Base-by-base conservation (phyloP, 805 yeast genomes). In the Blastobotrys attinorum region DNA sequence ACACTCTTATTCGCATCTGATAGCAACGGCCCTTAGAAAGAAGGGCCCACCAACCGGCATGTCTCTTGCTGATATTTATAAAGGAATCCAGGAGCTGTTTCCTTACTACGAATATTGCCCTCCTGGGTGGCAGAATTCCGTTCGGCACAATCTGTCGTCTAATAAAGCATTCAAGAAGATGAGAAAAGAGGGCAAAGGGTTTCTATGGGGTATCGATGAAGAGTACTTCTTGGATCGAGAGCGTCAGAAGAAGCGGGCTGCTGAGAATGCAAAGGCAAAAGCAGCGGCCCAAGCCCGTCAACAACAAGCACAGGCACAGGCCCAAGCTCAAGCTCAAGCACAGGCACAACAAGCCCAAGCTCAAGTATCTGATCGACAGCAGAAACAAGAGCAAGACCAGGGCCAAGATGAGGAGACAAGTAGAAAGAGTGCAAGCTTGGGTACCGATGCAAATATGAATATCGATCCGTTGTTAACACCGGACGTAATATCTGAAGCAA, bases 71-170 rank as follows among this genome's bases (percentile, higher is more conserved):
- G 97, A 89, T 50, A 86, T 92, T 37, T 83, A 87, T 62, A 83
- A 82, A 43, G 85, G 87, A 1, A 88, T 92, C 39, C 83, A 84
- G 61, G 94, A 85, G 36, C 62, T 84, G 10, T 90, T 83, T 63
- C 97, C 97, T 2, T 92, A 85, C 66, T 92, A 86, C 65, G 76
- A 81, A 55, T 90, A 86, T 63, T 89, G 97, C 56, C 90, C 95
- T 0, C 95, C 88, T 61, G 97, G 97, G 2, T 92, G 98, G 98
- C 98, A 92, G 65, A 82, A 85, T 57, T 79, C 94, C 0, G 95
- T 92, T 16, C 75, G 94, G 41, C 98, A 92, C 64, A 89, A 88
- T 55, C 69, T 92, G 32, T 82, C 90, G 18, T 70, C 87, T 52
- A 88, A 88, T 64, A 87, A 86, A 64, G 80, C 90, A 4, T 92